Conservation (phyloP, 768 basidiomycete species). For the Suillus hirtellus region DNA sequence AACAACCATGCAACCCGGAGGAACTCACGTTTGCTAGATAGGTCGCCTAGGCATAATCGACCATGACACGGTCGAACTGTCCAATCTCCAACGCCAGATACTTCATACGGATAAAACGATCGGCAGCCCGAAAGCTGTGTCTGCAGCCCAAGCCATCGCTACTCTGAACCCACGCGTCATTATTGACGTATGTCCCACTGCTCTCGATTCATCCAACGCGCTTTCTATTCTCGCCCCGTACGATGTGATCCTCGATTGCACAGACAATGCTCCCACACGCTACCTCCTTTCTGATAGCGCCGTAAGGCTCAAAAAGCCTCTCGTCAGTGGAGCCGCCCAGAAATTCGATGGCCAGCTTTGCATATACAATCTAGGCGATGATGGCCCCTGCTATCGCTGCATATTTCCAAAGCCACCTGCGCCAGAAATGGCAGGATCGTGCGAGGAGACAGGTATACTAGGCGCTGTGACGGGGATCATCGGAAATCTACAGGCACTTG, state of each 20-base stretch:
- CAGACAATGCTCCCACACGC: conserved; percentile 89
- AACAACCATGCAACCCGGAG: not conserved
- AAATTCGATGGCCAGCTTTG: conserved; percentile 81
- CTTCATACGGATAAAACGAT: conserved; percentile 74
- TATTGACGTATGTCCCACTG: conserved; percentile 57
- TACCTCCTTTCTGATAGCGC: conserved; percentile 91
- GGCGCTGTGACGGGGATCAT: conserved; percentile 90
- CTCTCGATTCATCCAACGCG: conserved; percentile 66
- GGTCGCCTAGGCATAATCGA: conserved; percentile 87
- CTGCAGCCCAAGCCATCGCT: conserved; percentile 66
- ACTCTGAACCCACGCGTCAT: conserved; percentile 55
- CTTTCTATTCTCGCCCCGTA: conserved; percentile 58
- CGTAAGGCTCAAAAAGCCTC: conserved; percentile 71
- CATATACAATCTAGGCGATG: conserved; percentile 64
- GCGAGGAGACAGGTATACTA: conserved; percentile 86
- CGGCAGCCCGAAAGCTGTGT: conserved; percentile 79
- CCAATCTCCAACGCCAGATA: conserved; percentile 93
- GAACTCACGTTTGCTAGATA: conserved; percentile 31
- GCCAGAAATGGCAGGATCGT: conserved; percentile 64
- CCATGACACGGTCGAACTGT: conserved; percentile 83
- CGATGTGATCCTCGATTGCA: conserved; percentile 88
- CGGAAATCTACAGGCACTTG: conserved; percentile 86
- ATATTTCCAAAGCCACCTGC: conserved; percentile 83
- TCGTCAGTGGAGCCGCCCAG: conserved; percentile 93
- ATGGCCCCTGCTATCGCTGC: conserved; percentile 92